phyloP scores from a whole-genome alignment of 768 basidiomycete species.

The Melanogaster broomeanus region DNA sequence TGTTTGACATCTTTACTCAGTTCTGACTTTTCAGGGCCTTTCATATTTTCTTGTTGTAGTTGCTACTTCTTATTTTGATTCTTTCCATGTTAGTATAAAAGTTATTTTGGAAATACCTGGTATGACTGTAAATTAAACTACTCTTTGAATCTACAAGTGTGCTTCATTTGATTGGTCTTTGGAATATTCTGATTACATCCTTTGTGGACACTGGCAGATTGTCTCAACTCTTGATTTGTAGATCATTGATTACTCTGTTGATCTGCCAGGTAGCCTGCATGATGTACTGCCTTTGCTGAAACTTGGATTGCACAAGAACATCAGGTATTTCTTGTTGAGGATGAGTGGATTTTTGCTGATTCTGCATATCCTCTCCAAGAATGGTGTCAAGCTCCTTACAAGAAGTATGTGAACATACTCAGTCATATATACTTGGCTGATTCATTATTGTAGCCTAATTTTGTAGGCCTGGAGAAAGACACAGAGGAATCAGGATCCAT shows the following conservation, averaged over 20 bases:
- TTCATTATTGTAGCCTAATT: neutral
- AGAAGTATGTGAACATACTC: conserved; percentile 20
- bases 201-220: no score
- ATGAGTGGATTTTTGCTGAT: conserved; percentile 41
- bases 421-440: no score
- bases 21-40: no score
- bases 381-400: conserved; percentile 35
- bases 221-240: conserved; percentile 9
- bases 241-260: no score
- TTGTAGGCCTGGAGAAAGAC: conserved; percentile 10
- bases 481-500: no score
- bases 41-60: no score
- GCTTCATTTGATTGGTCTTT: neutral
- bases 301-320: conserved; percentile 18
- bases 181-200: no score
- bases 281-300: conserved; percentile 32
- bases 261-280: conserved; percentile 34
- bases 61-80: no score
- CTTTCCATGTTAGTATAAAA: no score
- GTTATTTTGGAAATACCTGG: conserved; percentile 37
- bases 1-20: no score
- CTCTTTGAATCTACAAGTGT: conserved; percentile 5
- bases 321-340: neutral
- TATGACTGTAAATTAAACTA: no score
- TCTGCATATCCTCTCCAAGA: conserved; percentile 38